A percentile compares a stretch with the other conserved stretches of the same genome.
Conservation (phyloP, 2,329 filamentous ascomycete species). For the Ploettnerulaceae sp. region DNA sequence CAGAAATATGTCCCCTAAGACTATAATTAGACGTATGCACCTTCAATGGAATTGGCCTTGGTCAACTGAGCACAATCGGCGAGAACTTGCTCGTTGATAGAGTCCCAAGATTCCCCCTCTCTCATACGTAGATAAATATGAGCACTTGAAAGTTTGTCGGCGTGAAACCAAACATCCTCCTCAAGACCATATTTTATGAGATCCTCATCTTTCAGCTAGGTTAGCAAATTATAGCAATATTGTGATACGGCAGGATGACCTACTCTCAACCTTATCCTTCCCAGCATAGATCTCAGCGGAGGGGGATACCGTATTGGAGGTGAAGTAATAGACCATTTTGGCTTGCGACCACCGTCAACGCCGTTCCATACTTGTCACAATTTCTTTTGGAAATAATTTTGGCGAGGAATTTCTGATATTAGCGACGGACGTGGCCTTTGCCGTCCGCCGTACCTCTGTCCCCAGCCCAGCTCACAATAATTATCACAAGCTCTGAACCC, state of each 20-base stretch:
- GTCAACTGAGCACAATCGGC: conserved; percentile 93
- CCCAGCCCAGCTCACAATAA: conserved; percentile 11
- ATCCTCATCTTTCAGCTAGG: conserved; percentile 70
- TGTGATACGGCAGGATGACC: background rate
- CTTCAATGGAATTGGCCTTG: conserved; percentile 98
- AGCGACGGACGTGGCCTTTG: conserved; percentile 15
- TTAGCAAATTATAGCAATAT: background rate
- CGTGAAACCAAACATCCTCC: conserved; percentile 98
- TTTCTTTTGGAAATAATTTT: background rate
- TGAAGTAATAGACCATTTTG: conserved; percentile 93
- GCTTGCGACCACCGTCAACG: conserved; percentile 2
- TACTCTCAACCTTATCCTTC: conserved; percentile 99
- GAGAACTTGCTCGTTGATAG: conserved; percentile 68
- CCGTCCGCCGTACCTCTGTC: conserved; percentile 26
- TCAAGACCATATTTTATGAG: conserved; percentile 93
- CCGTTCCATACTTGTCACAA: conserved; percentile 20
- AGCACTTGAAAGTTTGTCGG: conserved; percentile 92
- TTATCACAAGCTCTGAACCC: background rate
- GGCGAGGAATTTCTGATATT: conserved; percentile 30
- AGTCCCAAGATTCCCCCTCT: conserved; percentile 78
- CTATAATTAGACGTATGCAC: conserved; percentile 37
- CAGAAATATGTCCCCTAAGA: conserved; percentile 12
- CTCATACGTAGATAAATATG: conserved; percentile 89
- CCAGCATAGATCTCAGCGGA: conserved; percentile 89
- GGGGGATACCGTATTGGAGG: conserved; percentile 75